phyloP scores from a whole-genome alignment of 1,139 yeast species.

The Kodamaea suecica region DNA sequence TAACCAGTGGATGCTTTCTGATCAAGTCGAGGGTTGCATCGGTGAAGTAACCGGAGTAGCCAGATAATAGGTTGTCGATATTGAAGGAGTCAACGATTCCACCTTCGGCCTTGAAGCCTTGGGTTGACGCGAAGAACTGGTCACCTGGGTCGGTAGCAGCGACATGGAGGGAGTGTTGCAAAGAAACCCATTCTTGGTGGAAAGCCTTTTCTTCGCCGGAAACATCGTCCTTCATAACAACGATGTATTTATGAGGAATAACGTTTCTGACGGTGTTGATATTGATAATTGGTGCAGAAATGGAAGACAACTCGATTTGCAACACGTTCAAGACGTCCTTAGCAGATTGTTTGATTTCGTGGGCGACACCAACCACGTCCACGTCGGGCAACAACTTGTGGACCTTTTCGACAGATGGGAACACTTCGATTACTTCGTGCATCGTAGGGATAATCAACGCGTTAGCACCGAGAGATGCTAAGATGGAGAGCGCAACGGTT shows the following conservation, averaged over 20 bases:
- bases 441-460: conserved; percentile 65
- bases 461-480: conserved; percentile 58
- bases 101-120: conserved; percentile 34
- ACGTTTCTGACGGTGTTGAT: conserved; percentile 42
- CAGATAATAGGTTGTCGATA: conserved; percentile 52
- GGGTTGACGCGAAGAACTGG: conserved; percentile 39
- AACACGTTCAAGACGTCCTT: conserved; percentile 14
- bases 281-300: conserved; percentile 43
- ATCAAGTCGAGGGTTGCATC: conserved; percentile 68
- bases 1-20: conserved; percentile 69
- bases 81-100: conserved; percentile 69
- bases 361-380: conserved; percentile 13
- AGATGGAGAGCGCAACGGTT: conserved; percentile 49
- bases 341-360: conserved; percentile 8
- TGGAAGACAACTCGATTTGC: conserved; percentile 18
- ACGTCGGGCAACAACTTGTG: conserved; percentile 17
- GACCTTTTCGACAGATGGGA: conserved; percentile 15
- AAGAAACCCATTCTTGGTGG: conserved; percentile 65
- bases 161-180: conserved; percentile 40
- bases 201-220: conserved; percentile 48
- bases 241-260: conserved; percentile 74
- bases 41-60: conserved; percentile 76
- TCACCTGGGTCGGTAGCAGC: conserved; percentile 27
- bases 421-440: conserved; percentile 43
- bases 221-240: conserved; percentile 65